Conservation (phyloP, 2,329 filamentous ascomycete species). For the Colletotrichum sp. region DNA sequence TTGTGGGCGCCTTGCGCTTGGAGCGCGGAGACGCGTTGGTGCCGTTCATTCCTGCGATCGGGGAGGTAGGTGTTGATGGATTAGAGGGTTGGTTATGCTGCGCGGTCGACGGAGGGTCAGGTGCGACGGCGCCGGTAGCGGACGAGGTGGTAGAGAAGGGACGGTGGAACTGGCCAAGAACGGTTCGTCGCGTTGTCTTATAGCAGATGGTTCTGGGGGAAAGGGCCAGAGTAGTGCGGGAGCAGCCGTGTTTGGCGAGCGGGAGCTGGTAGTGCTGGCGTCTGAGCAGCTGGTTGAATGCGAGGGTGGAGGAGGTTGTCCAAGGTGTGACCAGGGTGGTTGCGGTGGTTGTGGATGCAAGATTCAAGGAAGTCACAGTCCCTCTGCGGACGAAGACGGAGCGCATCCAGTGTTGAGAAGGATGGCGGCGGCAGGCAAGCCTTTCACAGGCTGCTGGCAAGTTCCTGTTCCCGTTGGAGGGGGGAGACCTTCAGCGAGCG, state of each 20-base stretch:
- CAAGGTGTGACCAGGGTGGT: slow-evolving; percentile 1
- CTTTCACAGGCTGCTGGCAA: not conserved
- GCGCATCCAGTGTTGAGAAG: slow-evolving; percentile 16
- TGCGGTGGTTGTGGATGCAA: slow-evolving; percentile 15
- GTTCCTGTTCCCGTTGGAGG: not conserved
- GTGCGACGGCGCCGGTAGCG: not conserved
- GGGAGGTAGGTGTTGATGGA: not conserved
- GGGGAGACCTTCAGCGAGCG: not conserved
- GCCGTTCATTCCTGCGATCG: slow-evolving; percentile 46
- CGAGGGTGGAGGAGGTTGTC: not conserved
- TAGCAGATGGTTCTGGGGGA: not conserved
- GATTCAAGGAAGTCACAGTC: slow-evolving; percentile 19
- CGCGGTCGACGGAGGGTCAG: not conserved
- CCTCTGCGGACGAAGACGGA: slow-evolving; percentile 14
- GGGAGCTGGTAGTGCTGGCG: not conserved
- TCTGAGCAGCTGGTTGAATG: slow-evolving; percentile 1
- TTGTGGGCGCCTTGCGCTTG: slow-evolving; percentile 58
- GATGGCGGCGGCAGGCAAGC: slow-evolving; percentile 5
- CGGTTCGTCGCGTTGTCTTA: slow-evolving; percentile 8
- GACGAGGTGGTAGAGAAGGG: not conserved
- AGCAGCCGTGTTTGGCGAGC: slow-evolving; percentile 15
- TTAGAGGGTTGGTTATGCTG: not conserved
- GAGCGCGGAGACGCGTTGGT: slow-evolving; percentile 43
- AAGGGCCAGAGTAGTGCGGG: not conserved
- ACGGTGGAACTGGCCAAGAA: not conserved